Base-by-base conservation (phyloP, 495 filamentous ascomycete genomes). In the Hypoxylon fuscum region DNA sequence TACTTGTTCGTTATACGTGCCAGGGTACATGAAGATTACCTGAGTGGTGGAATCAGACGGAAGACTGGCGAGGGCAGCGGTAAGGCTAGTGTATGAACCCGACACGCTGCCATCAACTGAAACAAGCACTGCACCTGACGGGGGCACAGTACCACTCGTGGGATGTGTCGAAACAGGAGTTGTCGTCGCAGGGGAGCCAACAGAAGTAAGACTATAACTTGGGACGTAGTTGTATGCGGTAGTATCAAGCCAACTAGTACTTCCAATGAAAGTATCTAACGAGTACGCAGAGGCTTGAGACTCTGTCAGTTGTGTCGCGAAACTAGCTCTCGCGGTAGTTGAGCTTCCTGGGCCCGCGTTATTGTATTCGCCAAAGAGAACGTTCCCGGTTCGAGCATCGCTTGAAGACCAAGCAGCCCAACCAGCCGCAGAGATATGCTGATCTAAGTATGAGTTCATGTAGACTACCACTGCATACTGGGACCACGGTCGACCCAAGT, bases 21-120 rank as follows among this genome's bases (percentile, higher is more conserved):
- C 84, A 2, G 76, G 68, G 58, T 83, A 74, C 70, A 90, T 85
- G 77, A 88, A 89, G 69, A 90, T 84, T 1, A 38, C 7, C 35
- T 38, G 35, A 14, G 35, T 38, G 12, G 35, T 38, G n/a, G 35
- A 38, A 7, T 38, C 35, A n/a, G 35, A 38, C 12, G 35, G 35
- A 7, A 38, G 35, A 7, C 35, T 38, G 2, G 35, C 35, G 1
- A 38, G 35, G 7, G 35, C 35, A 38, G 12, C 2, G 1, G 35
- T 38, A 1, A 38, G n/a, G 35, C 7, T 38, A 1, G 1, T 38
- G 35, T 38, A 38, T 1, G 35, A 38, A 15, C 35, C 35, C 1
- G 35, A 38, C 2, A 38, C 35, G 7, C 35, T 38, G 15, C 35
- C 35, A 38, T 38, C 35, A 15, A 38, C 35, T 1, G 35, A 38